A percentile compares a stretch with the other conserved stretches of the same genome.
Evolutionary conservation across 305 asterid genomes (phyloP).

Genomic region (Solanum chacoense): DNA sequence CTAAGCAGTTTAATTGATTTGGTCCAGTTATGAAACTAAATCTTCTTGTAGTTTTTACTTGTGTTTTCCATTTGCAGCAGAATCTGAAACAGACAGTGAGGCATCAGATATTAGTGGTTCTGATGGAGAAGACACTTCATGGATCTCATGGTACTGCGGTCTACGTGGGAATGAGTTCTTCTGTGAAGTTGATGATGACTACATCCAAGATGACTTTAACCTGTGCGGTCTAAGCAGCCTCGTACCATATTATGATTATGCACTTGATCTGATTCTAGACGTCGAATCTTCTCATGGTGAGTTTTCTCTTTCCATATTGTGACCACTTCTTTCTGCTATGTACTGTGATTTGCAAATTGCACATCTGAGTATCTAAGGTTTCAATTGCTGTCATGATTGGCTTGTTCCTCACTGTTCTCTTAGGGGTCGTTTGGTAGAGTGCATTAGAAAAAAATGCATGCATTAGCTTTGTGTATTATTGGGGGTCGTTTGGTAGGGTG

Average conservation of each 20-base stretch:
- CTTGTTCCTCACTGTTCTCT: background rate
- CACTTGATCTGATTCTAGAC: conserved; percentile 46
- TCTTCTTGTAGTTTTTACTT: background rate
- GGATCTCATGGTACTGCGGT: conserved; percentile 58
- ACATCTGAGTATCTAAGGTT: background rate
- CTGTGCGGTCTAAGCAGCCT: conserved; percentile 47
- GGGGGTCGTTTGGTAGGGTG: background rate
- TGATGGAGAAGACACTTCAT: conserved; percentile 52
- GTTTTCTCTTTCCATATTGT: background rate
- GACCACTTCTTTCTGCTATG: background rate
- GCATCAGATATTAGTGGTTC: conserved; percentile 52
- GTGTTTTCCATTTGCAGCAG: conserved; percentile 17
- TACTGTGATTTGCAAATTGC: background rate
- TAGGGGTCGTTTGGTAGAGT: background rate
- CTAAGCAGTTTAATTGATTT: background rate
- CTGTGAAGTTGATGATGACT: conserved; percentile 54
- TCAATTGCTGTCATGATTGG: background rate
- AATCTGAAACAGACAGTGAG: conserved; percentile 56
- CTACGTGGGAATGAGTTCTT: conserved; percentile 51
- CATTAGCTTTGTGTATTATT: background rate
- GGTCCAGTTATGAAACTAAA: background rate
- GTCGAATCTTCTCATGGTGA: conserved; percentile 47
- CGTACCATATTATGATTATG: conserved; percentile 46
- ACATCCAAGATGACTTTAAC: conserved; percentile 55
- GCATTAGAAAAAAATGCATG: background rate